Percentiles rank a stretch among this genome's conserved stretches.
These are phyloP conservation scores for Cladophialophora yegresii DNA, from an alignment of 2,329 filamentous ascomycete species.

Conservation along the genomic window DNA sequence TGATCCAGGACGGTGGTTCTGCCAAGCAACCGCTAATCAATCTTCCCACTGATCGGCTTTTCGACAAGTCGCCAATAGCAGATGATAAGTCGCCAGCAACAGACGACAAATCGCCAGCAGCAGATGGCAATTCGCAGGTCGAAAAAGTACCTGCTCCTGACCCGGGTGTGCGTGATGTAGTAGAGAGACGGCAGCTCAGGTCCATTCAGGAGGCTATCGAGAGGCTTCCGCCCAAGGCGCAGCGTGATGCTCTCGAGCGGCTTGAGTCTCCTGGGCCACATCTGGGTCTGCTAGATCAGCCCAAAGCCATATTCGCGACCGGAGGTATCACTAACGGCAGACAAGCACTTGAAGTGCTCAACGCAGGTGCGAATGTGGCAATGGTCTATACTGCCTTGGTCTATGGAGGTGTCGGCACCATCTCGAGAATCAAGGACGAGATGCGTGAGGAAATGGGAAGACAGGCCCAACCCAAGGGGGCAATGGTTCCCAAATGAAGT, in stretches of 20 bases:
- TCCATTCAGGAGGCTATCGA: constrained; percentile 28
- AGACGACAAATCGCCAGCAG: constrained; percentile 23
- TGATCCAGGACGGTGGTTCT: constrained; percentile 19
- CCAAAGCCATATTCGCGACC: constrained; percentile 87
- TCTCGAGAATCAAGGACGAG: constrained; percentile 55
- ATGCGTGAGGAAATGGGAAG: constrained; percentile 45
- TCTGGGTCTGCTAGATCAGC: constrained; percentile 25
- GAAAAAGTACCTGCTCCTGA: background rate
- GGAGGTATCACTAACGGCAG: constrained; percentile 88
- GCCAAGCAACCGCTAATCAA: constrained; percentile 30
- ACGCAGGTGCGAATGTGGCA: constrained; percentile 85
- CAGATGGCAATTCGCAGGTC: constrained; percentile 17
- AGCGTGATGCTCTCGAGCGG: constrained; percentile 26
- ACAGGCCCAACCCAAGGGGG: constrained; percentile 18
- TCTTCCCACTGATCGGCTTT: constrained; percentile 24
- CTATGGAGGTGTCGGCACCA: constrained; percentile 64
- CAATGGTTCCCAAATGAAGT: constrained; percentile 11
- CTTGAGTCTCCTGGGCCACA: constrained; percentile 14
- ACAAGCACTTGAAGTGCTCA: constrained; percentile 77
- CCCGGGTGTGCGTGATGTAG: constrained; percentile 3
- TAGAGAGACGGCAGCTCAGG: constrained; percentile 22
- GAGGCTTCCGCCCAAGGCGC: constrained; percentile 24
- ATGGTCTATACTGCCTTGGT: constrained; percentile 84
- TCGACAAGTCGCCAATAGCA: constrained; percentile 24
- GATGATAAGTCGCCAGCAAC: constrained; percentile 17